These are phyloP conservation scores for Linderina pennispora DNA, from an alignment of 192 early-diverging fungal species.

Conservation along the genomic window DNA sequence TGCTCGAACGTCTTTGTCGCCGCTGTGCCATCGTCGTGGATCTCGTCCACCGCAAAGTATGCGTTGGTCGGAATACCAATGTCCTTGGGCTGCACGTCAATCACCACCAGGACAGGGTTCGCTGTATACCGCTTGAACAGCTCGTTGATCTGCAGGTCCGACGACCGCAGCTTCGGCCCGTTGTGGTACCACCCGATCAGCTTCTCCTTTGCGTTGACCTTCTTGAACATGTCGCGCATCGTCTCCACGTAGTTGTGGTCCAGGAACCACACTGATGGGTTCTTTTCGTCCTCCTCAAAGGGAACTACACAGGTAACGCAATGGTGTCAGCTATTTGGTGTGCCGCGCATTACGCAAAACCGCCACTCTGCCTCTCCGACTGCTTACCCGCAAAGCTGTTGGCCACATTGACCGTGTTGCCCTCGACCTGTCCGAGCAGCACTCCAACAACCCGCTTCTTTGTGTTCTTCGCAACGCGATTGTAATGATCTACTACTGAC, in stretches of 20 bases:
- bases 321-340: too few species aligned
- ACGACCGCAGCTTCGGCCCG: constrained; percentile 94
- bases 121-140: constrained; percentile 92
- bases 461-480: constrained; percentile 90
- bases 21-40: constrained; percentile 97
- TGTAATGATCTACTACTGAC: constrained; percentile 98
- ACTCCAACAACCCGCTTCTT: constrained; percentile 97
- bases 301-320: constrained; percentile 63
- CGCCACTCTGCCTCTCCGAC: too few species aligned
- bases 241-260: constrained; percentile 99
- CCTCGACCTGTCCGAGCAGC: constrained; percentile 84
- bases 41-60: constrained; percentile 96
- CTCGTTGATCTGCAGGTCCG: constrained; percentile 97
- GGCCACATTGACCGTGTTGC: constrained; percentile 88
- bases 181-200: constrained; percentile 99
- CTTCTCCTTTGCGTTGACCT: constrained; percentile 96
- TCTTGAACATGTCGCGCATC: constrained; percentile 99
- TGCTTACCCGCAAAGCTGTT: constrained; percentile 95
- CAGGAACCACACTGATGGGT: constrained; percentile 96
- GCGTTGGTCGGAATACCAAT: constrained; percentile 94
- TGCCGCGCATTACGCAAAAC: too few species aligned
- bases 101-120: constrained; percentile 95
- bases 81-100: constrained; percentile 93
- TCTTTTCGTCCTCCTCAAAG: constrained; percentile 99
- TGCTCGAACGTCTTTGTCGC: constrained; percentile 97